A percentile compares a stretch with the other conserved stretches of the same genome.
Evolutionary conservation across 2,329 filamentous ascomycete genomes (phyloP).

Genomic region (Beauveria medogensis): DNA sequence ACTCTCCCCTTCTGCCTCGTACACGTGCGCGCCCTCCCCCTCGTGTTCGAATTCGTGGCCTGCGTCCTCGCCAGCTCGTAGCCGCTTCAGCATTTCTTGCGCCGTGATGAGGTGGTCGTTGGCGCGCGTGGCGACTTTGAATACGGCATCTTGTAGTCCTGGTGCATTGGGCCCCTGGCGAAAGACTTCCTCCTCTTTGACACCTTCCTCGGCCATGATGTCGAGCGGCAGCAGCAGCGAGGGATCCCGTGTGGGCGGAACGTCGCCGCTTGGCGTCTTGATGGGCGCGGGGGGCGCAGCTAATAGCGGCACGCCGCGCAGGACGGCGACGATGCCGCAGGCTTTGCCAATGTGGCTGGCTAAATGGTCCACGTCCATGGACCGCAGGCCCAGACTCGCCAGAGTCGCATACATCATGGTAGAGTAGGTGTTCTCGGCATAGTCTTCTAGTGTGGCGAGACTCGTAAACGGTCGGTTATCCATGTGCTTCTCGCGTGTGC

Average conservation of each 20-base stretch:
- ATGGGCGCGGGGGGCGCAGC: constrained; percentile 57
- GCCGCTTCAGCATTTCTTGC: constrained; percentile 78
- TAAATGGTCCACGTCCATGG: constrained; percentile 81
- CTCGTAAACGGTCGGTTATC: constrained; percentile 73
- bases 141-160: constrained; percentile 82
- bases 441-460: constrained; percentile 69
- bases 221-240: constrained; percentile 76
- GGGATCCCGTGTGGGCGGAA: constrained; percentile 33
- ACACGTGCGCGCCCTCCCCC: constrained; percentile 60
- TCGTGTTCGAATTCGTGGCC: constrained; percentile 87
- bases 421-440: constrained; percentile 91
- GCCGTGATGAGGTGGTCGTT: constrained; percentile 95
- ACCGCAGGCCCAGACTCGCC: constrained; percentile 69
- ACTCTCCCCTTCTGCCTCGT: constrained; percentile 28
- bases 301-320: constrained; percentile 84
- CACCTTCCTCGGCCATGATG: constrained; percentile 72
- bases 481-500: constrained; percentile 73
- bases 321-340: constrained; percentile 73
- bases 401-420: constrained; percentile 85
- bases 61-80: constrained; percentile 63
- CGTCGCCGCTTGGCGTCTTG: constrained; percentile 32
- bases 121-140: constrained; percentile 83
- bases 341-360: constrained; percentile 95
- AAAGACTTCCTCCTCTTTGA: constrained; percentile 86
- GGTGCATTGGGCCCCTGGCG: constrained; percentile 68